phyloP scores from a whole-genome alignment of 1,139 yeast species.

The Pichia sp. region DNA sequence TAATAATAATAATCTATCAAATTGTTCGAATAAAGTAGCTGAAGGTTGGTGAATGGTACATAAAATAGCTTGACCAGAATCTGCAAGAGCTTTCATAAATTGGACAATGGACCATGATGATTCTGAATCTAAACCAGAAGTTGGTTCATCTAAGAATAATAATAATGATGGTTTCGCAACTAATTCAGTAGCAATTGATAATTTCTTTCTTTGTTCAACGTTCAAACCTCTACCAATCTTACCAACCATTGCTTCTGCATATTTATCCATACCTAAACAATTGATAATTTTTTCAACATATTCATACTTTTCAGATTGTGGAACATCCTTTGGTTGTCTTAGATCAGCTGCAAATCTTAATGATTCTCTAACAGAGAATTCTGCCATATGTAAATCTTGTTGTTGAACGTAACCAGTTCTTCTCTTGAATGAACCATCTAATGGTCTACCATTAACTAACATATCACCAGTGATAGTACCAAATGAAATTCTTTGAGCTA shows the following conservation, averaged over 20 bases:
- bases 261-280: conserved; percentile 44
- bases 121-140: conserved; percentile 51
- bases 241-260: conserved; percentile 55
- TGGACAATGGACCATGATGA: conserved; percentile 48
- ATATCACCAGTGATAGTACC: conserved; percentile 52
- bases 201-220: conserved; percentile 56
- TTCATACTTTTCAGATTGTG: conserved; percentile 42
- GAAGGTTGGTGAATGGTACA: conserved; percentile 58
- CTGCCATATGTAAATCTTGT: conserved; percentile 49
- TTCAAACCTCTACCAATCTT: conserved; percentile 47
- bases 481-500: conserved; percentile 47
- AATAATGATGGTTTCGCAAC: conserved; percentile 46
- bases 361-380: conserved; percentile 48
- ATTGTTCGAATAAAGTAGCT: conserved; percentile 45
- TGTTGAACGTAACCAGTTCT: conserved; percentile 56
- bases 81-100: conserved; percentile 39
- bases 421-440: conserved; percentile 41
- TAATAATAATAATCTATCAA: conserved; percentile 40
- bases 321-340: conserved; percentile 42
- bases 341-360: conserved; percentile 48
- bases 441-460: conserved; percentile 45
- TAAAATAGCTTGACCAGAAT: conserved; percentile 47
- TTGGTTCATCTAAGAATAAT: conserved; percentile 47
- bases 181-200: conserved; percentile 52
- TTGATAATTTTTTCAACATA: conserved; percentile 47